Conservation (phyloP, 768 basidiomycete species). For the Sistotremastrum suecicum region DNA sequence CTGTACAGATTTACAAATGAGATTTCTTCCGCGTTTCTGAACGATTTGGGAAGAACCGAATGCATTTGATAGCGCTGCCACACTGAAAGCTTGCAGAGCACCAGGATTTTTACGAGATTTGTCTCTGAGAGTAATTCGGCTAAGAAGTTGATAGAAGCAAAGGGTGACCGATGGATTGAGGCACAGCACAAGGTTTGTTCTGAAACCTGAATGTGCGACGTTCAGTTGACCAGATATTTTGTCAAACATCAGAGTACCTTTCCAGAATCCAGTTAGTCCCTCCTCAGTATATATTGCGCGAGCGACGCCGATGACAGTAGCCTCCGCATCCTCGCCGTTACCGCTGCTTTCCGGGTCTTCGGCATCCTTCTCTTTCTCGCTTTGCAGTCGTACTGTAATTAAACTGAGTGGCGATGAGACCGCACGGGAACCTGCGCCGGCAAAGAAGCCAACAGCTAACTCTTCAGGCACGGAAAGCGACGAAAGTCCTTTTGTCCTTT, state of each 20-base stretch:
- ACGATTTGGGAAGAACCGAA: slow-evolving; percentile 18
- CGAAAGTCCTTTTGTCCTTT: slow-evolving; percentile 4
- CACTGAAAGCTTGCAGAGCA: slow-evolving; percentile 36
- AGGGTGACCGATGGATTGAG: slow-evolving; percentile 47
- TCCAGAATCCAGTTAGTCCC: slow-evolving; percentile 43
- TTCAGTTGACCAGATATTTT: background rate
- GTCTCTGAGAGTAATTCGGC: slow-evolving; percentile 22
- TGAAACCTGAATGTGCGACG: slow-evolving; percentile 25
- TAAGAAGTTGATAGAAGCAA: slow-evolving; percentile 36
- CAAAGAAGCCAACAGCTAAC: slow-evolving; percentile 38
- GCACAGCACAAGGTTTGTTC: slow-evolving; percentile 32
- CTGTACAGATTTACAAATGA: slow-evolving; percentile 11
- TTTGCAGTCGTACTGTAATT: slow-evolving; percentile 41
- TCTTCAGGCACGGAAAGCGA: slow-evolving; percentile 29
- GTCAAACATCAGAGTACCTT: slow-evolving; percentile 20
- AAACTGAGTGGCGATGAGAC: slow-evolving; percentile 42
- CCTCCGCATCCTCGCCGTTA: background rate
- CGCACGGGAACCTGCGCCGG: slow-evolving; percentile 40
- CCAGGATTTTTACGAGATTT: slow-evolving; percentile 18
- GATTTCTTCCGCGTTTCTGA: background rate
- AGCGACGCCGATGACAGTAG: slow-evolving; percentile 15
- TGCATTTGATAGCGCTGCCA: slow-evolving; percentile 40
- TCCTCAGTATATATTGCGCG: slow-evolving; percentile 31
- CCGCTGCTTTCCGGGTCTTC: slow-evolving; percentile 9
- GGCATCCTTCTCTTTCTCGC: slow-evolving; percentile 22